These are phyloP conservation scores for Xylariaceae sp. DNA, from an alignment of 2,329 filamentous ascomycete genomes.

Conservation along the genomic window DNA sequence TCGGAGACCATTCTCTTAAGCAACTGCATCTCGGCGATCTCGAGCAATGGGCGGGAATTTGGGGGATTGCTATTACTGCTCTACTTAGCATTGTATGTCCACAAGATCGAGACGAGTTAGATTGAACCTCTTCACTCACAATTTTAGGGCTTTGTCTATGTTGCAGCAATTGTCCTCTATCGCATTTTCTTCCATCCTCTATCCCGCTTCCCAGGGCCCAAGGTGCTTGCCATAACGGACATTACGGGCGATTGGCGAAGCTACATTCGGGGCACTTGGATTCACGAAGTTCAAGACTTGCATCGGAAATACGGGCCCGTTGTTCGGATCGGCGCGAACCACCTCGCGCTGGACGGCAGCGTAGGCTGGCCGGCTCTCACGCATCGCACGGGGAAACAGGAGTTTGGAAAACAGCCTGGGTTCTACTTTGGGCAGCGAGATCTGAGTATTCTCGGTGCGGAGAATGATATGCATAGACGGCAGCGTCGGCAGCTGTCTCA, in stretches of 20 bases:
- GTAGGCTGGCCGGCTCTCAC: not conserved
- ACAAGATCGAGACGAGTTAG: no score
- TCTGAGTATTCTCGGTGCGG: not conserved
- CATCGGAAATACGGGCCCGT: not conserved
- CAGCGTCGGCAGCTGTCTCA: not conserved
- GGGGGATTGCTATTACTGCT: no score
- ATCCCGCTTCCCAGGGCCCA: not conserved
- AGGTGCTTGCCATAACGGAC: not conserved
- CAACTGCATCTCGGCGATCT: no score
- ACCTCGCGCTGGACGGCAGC: not conserved
- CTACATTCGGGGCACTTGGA: not conserved
- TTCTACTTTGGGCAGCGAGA: not conserved
- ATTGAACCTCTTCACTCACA: no score
- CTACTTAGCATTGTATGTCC: no score
- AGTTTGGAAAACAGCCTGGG: not conserved
- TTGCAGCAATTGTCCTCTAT: not conserved
- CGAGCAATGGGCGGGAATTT: no score
- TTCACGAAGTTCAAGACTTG: not conserved
- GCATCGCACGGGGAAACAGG: not conserved
- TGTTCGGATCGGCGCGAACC: not conserved
- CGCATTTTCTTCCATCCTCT: slow-evolving; percentile 1
- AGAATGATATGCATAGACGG: not conserved
- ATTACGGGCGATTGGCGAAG: not conserved
- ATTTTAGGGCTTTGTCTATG: no score
- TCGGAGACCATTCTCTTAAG: no score